A percentile compares a stretch with the other conserved stretches of the same genome.
phyloP scores from a whole-genome alignment of 2,329 filamentous ascomycete species.

The Sporothrix euskadiensis region DNA sequence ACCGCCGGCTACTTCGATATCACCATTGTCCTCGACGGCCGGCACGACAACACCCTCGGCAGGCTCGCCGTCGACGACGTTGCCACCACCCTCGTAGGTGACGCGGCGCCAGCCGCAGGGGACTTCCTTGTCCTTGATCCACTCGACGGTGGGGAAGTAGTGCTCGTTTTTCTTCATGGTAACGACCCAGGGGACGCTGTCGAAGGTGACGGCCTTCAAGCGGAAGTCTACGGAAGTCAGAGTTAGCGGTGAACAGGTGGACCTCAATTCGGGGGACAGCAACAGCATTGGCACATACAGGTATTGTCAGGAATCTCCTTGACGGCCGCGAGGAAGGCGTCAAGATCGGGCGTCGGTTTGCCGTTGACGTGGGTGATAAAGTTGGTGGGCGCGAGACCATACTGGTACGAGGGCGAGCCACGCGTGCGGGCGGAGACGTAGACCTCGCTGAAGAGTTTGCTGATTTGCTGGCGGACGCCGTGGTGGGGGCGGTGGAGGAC shows the following conservation, averaged over 20 bases:
- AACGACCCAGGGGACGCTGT: slow-evolving; percentile 98
- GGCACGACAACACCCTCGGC: slow-evolving; percentile 49
- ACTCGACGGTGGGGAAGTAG: slow-evolving; percentile 76
- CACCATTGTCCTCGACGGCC: slow-evolving; percentile 45
- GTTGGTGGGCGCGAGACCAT: slow-evolving; percentile 91
- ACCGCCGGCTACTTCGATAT: slow-evolving; percentile 29
- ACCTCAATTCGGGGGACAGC: too few relatives aligned
- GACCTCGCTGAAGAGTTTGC: slow-evolving; percentile 91
- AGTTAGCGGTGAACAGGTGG: neutral
- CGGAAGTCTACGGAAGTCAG: slow-evolving; percentile 70
- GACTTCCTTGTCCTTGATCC: slow-evolving; percentile 63
- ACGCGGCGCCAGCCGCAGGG: slow-evolving; percentile 63
- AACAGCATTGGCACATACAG: slow-evolving; percentile 54
- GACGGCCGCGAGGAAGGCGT: slow-evolving; percentile 77
- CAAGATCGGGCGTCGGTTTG: slow-evolving; percentile 76
- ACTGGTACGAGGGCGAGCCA: slow-evolving; percentile 83
- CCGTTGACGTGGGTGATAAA: slow-evolving; percentile 97
- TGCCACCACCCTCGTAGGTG: slow-evolving; percentile 60
- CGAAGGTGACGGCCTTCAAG: slow-evolving; percentile 94
- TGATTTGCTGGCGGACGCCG: slow-evolving; percentile 95
- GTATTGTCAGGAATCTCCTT: slow-evolving; percentile 92
- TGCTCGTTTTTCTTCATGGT: slow-evolving; percentile 99
- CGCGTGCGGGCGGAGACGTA: slow-evolving; percentile 88
- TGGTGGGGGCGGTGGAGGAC: slow-evolving; percentile 92
- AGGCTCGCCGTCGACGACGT: slow-evolving; percentile 56